Conservation (phyloP, 345 rosid species). For the Clausena lansium region DNA sequence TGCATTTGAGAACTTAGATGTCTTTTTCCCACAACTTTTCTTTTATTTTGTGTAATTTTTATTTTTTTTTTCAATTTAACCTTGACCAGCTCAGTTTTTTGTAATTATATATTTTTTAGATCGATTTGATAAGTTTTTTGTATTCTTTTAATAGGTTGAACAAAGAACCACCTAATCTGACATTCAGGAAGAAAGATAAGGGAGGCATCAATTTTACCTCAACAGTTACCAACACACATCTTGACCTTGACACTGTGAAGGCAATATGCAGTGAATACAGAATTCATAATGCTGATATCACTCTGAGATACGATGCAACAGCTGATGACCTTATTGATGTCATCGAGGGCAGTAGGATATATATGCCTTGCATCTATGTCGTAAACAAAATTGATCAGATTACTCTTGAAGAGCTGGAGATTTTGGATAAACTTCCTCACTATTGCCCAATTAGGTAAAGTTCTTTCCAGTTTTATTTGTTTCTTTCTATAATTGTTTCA, state of each 20-base stretch:
- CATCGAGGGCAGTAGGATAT: constrained; percentile 94
- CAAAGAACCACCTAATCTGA: constrained; percentile 96
- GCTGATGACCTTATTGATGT: constrained; percentile 99
- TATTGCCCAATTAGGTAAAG: constrained; percentile 93
- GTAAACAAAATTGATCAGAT: constrained; percentile 97
- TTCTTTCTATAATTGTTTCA: not conserved
- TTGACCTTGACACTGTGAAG: constrained; percentile 94
- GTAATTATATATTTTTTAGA: not conserved
- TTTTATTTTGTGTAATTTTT: no score
- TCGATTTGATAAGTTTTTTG: not conserved
- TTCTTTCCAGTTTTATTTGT: not conserved
- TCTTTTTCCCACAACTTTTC: no score
- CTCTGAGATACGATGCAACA: constrained; percentile 88
- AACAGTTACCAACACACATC: constrained; percentile 77
- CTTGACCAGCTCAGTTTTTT: not conserved
- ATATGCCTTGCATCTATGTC: constrained; percentile 96
- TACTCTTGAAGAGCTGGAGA: constrained; percentile 90
- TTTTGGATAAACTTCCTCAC: constrained; percentile 97
- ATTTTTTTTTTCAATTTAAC: no score
- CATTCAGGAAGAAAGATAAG: constrained; percentile 97
- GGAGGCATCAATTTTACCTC: constrained; percentile 94
- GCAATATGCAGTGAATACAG: constrained; percentile 97
- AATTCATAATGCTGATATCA: constrained; percentile 94
- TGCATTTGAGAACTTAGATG: not conserved
- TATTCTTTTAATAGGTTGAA: constrained; percentile 62